Evolutionary conservation across 192 early-diverging fungal genomes (phyloP).

Genomic region (Entomortierella lignicola): DNA sequence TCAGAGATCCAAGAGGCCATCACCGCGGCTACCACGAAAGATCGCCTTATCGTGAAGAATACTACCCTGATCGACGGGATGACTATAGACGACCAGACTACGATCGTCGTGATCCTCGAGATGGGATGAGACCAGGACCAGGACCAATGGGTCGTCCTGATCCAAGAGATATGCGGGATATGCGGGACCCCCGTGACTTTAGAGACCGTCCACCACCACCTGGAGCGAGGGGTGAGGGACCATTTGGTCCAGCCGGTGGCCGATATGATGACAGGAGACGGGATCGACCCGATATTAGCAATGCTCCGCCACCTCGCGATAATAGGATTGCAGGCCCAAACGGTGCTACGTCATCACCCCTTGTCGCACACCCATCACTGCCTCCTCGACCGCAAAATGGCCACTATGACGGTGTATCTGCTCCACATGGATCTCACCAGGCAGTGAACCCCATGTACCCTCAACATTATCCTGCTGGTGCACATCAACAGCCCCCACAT

Average conservation of each 20-base stretch:
- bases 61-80: constrained; percentile 58
- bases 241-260: constrained; percentile 25
- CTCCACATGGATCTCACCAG: constrained; percentile 31
- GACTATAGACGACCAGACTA: constrained; percentile 54
- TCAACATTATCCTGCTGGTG: constrained; percentile 38
- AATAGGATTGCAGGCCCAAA: constrained; percentile 40
- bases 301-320: constrained; percentile 47
- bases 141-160: constrained; percentile 34
- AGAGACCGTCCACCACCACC: constrained; percentile 49
- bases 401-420: constrained; percentile 49
- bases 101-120: constrained; percentile 50
- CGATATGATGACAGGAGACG: constrained; percentile 55
- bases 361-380: constrained; percentile 39
- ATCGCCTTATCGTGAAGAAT: constrained; percentile 54
- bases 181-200: constrained; percentile 29
- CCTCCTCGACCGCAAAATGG: constrained; percentile 49
- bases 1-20: constrained; percentile 38
- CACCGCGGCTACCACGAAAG: constrained; percentile 56
- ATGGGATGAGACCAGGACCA: constrained; percentile 26
- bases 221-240: constrained; percentile 33
- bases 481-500: constrained; percentile 46
- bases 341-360: constrained; percentile 36
- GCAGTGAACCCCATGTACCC: constrained; percentile 29
- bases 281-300: constrained; percentile 22
- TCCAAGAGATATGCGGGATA: constrained; percentile 33